Base-by-base conservation (phyloP, 805 yeast species). In the Wickerhamomyces strasburgensis region DNA sequence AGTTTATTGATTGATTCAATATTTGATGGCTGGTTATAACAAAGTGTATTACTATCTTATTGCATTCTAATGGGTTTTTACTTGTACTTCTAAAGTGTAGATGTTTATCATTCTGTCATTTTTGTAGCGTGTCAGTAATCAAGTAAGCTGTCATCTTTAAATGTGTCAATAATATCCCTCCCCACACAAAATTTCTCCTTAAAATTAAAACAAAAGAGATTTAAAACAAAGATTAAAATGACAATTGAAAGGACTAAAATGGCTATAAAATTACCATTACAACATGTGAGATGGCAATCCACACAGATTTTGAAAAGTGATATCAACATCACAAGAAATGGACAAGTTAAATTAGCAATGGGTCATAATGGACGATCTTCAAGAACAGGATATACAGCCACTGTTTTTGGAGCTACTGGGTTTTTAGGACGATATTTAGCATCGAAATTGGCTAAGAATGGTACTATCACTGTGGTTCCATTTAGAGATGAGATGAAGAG, bases 331-430 rank as follows among this genome's bases (percentile, higher is more conserved):
- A 80, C 90, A 38, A 72, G 77, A 47, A 68, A 72, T 35, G 95
- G 95, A 18, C 84, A 86, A 55, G 81, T 87, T 30, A 70, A 78
- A 48, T 58, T 82, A 30, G 60, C 84, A n/a, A 67, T 70, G 25
- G 95, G 95, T 43, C 64, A 74, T 34, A 93, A 94, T 32, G 95
- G 95, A 21, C 71, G 85, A 40, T 81, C 90, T 5, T 84, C 94
- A 19, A 73, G 94, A 66, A 80, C 90, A 7, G 95, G 95, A 3
- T 84, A 78, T 62, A 84, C 89, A 4, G 95, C 89, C 16, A 84
- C 95, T 1, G 93, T 86, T 3, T 86, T 86, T 55, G 95, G 95
- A 8, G 84, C 81, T 26, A 66, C 80, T 32, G 95, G 95, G 2
- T 79, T 81, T 58, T 64, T 86, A 41, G 95, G 95, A 32, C 74